Evolutionary conservation across 768 basidiomycete species (phyloP).

Genomic region (Leccinum incarnatum): DNA sequence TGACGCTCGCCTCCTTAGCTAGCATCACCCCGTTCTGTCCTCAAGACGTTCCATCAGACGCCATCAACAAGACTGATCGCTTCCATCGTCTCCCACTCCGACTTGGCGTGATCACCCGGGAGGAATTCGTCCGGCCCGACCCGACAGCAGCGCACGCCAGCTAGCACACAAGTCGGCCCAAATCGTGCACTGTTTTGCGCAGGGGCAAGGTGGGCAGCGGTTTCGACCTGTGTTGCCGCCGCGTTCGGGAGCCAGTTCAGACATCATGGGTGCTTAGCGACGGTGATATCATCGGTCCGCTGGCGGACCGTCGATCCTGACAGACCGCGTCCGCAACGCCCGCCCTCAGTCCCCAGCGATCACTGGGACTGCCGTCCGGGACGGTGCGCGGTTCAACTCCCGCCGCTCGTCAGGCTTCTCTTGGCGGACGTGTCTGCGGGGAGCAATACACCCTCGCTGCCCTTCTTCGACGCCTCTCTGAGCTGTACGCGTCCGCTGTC

Average conservation of each 20-base stretch:
- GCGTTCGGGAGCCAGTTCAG: constrained; percentile 33
- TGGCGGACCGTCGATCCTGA: neutral
- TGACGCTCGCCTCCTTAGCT: constrained; percentile 60
- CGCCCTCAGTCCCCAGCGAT: constrained; percentile 51
- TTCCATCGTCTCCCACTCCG: constrained; percentile 85
- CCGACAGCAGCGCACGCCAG: constrained; percentile 45
- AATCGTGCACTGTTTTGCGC: constrained; percentile 92
- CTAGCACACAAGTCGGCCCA: constrained; percentile 93
- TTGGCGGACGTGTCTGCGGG: constrained; percentile 96
- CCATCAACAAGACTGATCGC: constrained; percentile 99
- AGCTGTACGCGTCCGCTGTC: constrained; percentile 22
- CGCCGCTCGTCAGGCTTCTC: constrained; percentile 78
- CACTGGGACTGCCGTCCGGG: constrained; percentile 61
- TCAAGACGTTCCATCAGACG: constrained; percentile 55
- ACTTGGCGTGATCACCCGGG: constrained; percentile 56
- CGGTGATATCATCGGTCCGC: neutral
- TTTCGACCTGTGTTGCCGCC: constrained; percentile 92
- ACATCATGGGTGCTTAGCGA: neutral
- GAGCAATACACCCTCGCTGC: constrained; percentile 83
- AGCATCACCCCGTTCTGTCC: constrained; percentile 74
- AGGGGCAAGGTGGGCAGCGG: constrained; percentile 97
- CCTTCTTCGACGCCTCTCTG: constrained; percentile 50
- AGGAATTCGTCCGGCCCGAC: constrained; percentile 42
- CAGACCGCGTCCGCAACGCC: constrained; percentile 31
- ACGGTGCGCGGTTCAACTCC: constrained; percentile 72